Conservation (phyloP, 768 basidiomycete species). For the Collybia sordida region DNA sequence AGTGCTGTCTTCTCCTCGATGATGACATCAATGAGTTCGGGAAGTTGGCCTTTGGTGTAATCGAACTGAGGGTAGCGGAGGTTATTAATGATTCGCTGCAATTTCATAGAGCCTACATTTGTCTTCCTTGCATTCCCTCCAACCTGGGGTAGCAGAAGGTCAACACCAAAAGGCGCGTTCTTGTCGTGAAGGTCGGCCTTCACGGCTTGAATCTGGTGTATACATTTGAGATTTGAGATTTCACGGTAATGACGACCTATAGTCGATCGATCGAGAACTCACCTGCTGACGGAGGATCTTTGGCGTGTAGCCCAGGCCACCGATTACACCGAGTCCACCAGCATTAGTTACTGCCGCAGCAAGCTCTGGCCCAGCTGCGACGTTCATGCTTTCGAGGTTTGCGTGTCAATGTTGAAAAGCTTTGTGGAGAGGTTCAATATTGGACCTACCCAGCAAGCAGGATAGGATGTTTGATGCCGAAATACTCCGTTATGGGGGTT, state of each 20-base stretch:
- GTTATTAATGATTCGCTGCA: not conserved
- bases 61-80: constrained; percentile 52
- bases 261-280: constrained; percentile 13
- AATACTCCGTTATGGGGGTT: constrained; percentile 87
- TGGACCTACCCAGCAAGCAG: constrained; percentile 66
- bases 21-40: constrained; percentile 85
- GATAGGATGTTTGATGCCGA: constrained; percentile 87
- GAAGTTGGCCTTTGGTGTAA: constrained; percentile 86
- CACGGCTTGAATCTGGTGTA: constrained; percentile 64
- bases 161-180: constrained; percentile 87
- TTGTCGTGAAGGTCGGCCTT: constrained; percentile 74
- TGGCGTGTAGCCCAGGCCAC: constrained; percentile 85
- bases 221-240: not conserved
- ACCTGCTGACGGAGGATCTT: constrained; percentile 80
- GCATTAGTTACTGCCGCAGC: constrained; percentile 95
- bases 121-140: constrained; percentile 90
- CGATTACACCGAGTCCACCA: constrained; percentile 90
- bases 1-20: constrained; percentile 87
- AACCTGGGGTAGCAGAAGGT: constrained; percentile 84
- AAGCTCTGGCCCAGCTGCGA: constrained; percentile 66
- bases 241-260: constrained; percentile 3
- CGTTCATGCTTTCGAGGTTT: constrained; percentile 38
- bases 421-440: constrained; percentile 6
- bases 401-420: not conserved
- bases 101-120: constrained; percentile 50